Evolutionary conservation across 83 land plant species (phyloP).

Genomic region (Isoetes engelmannii): DNA sequence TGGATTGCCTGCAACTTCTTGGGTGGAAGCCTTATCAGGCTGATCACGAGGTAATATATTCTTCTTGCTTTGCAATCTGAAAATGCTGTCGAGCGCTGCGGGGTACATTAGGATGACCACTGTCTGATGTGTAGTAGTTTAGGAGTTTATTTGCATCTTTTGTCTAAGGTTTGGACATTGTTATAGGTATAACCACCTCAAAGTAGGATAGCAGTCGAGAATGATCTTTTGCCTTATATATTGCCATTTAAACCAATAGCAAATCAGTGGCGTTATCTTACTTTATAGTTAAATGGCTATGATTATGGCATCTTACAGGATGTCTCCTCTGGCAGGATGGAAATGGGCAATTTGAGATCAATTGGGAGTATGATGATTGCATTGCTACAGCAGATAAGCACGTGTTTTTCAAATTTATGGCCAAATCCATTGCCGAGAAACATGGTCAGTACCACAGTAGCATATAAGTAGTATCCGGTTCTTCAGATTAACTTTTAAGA

Average conservation of each 20-base stretch:
- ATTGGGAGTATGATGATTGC: conserved; percentile 37
- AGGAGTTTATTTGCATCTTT: neutral
- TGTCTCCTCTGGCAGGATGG: conserved; percentile 19
- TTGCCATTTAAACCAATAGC: neutral
- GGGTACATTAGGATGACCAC: neutral
- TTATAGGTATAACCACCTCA: no score
- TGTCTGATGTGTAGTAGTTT: no score
- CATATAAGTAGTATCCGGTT: neutral
- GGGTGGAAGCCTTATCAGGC: conserved; percentile 39
- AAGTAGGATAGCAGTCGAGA: no score
- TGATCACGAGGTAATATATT: conserved; percentile 28
- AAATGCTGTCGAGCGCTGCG: neutral
- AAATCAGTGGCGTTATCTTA: neutral
- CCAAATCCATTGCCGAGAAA: conserved; percentile 31
- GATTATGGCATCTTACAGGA: neutral
- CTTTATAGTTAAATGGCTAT: neutral
- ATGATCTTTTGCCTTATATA: neutral
- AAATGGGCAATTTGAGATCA: conserved; percentile 37
- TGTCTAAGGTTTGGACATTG: no score
- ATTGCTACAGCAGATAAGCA: conserved; percentile 30
- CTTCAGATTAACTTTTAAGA: neutral
- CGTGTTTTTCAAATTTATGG: conserved; percentile 35
- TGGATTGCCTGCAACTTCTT: conserved; percentile 27
- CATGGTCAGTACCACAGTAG: conserved; percentile 16
- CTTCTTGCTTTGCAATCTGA: neutral